These are phyloP conservation scores for Endogone sp. DNA, from an alignment of 192 early-diverging fungal species.

Conservation along the genomic window DNA sequence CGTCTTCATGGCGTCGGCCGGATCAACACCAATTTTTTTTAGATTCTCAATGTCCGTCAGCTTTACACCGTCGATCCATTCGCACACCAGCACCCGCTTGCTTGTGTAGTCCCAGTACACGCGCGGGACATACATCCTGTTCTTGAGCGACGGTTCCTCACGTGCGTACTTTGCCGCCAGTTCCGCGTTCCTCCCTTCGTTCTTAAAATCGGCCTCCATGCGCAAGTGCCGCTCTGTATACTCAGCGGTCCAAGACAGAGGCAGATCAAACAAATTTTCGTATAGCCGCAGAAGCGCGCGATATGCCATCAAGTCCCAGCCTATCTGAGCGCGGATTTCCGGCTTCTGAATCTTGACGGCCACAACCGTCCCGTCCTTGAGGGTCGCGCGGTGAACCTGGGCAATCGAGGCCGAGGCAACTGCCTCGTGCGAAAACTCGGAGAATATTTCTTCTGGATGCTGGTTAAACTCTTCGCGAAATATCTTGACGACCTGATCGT, in stretches of 20 bases:
- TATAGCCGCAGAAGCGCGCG: slow-evolving; percentile 56
- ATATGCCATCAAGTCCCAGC: slow-evolving; percentile 74
- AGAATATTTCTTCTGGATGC: slow-evolving; percentile 61
- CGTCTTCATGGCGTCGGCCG: slow-evolving; percentile 59
- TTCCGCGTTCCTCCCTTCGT: slow-evolving; percentile 80
- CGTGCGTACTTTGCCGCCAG: slow-evolving; percentile 47
- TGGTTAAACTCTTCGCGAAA: slow-evolving; percentile 63
- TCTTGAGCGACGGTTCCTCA: slow-evolving; percentile 41
- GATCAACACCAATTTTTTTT: slow-evolving; percentile 24
- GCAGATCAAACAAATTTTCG: slow-evolving; percentile 79
- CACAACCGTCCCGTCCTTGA: slow-evolving; percentile 64
- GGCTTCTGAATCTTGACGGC: slow-evolving; percentile 96
- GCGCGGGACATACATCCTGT: slow-evolving; percentile 70
- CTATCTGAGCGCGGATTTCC: slow-evolving; percentile 78
- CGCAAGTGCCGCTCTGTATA: slow-evolving; percentile 71
- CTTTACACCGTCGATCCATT: slow-evolving; percentile 86
- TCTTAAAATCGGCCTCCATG: slow-evolving; percentile 86
- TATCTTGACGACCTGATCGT: slow-evolving; percentile 55
- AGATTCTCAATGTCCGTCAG: slow-evolving; percentile 59
- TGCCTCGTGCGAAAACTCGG: slow-evolving; percentile 61
- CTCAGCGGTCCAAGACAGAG: slow-evolving; percentile 71
- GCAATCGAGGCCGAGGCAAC: slow-evolving; percentile 92
- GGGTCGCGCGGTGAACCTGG: slow-evolving; percentile 82
- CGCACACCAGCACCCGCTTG: slow-evolving; percentile 72
- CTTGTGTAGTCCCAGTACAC: slow-evolving; percentile 70